A percentile compares a stretch with the other conserved stretches of the same genome.
Evolutionary conservation across 352 stramenopile genomes (phyloP).

Genomic region (Globisporangium abappressorium): DNA sequence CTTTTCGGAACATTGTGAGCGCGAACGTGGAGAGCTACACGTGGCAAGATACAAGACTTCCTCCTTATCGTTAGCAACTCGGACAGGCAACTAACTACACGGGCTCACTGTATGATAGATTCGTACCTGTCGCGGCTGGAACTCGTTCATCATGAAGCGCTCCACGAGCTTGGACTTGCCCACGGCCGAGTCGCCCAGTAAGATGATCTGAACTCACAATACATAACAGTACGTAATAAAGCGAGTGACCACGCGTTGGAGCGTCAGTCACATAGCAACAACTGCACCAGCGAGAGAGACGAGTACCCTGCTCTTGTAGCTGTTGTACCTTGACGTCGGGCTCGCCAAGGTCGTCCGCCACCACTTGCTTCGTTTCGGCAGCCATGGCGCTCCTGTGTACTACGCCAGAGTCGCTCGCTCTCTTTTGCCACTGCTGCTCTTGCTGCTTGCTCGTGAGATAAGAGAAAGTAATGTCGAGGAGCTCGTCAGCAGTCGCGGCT

Average conservation of each 20-base stretch:
- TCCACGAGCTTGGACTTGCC: slow-evolving; percentile 96
- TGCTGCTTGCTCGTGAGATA: background rate
- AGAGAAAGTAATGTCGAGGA: background rate
- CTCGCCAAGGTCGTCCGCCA: slow-evolving; percentile 50
- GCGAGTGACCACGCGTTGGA: background rate
- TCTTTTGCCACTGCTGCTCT: background rate
- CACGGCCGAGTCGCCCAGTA: slow-evolving; percentile 93
- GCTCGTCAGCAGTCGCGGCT: background rate
- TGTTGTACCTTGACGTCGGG: slow-evolving; percentile 55
- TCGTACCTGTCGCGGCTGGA: slow-evolving; percentile 84
- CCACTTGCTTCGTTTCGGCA: slow-evolving; percentile 26
- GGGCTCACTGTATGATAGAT: background rate
- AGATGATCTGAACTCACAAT: slow-evolving; percentile 67
- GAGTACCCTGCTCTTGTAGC: background rate
- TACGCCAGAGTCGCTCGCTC: background rate
- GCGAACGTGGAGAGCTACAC: slow-evolving; percentile 92
- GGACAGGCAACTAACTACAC: background rate
- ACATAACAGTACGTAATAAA: background rate
- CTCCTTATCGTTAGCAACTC: background rate
- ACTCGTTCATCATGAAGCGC: slow-evolving; percentile 95
- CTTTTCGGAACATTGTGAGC: slow-evolving; percentile 93
- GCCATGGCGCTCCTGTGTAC: slow-evolving; percentile 5
- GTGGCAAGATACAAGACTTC: background rate
- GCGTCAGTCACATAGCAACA: background rate
- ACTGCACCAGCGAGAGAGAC: background rate